phyloP scores from a whole-genome alignment of 1,284 basidiomycete genomes.

The Marasmius oreades region DNA sequence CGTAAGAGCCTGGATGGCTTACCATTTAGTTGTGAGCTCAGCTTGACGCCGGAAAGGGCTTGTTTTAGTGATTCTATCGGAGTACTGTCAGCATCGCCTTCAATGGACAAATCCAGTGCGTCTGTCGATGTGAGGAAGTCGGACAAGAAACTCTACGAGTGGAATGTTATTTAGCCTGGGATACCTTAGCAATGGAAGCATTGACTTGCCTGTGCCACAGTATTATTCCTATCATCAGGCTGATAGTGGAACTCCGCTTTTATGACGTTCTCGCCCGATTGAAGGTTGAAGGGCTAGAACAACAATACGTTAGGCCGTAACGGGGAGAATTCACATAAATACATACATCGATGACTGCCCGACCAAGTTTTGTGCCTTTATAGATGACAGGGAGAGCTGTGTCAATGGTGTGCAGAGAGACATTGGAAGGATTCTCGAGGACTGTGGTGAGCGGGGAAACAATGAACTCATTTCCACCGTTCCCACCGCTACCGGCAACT shows the following conservation, averaged over 20 bases:
- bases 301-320: not conserved
- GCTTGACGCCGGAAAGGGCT: conserved; percentile 53
- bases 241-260: conserved; percentile 65
- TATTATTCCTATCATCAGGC: conserved; percentile 63
- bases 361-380: conserved; percentile 51
- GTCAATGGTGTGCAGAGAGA: conserved; percentile 59
- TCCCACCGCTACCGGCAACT: conserved; percentile 59
- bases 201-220: conserved; percentile 42
- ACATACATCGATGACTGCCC: conserved; percentile 56
- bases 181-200: conserved; percentile 5
- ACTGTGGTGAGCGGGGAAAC: conserved; percentile 48
- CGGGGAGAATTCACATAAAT: not conserved
- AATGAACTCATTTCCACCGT: conserved; percentile 52
- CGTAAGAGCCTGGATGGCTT: conserved; percentile 9
- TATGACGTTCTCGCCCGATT: conserved; percentile 55
- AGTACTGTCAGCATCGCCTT: conserved; percentile 56
- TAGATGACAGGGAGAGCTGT: conserved; percentile 60
- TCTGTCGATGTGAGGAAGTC: conserved; percentile 51
- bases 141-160: conserved; percentile 43
- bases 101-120: conserved; percentile 48
- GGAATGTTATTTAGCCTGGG: conserved; percentile 1
- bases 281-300: conserved; percentile 49
- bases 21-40: conserved; percentile 48
- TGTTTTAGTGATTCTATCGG: conserved; percentile 61
- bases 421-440: conserved; percentile 65